phyloP scores from a whole-genome alignment of 768 basidiomycete genomes.

The Amanita pallidorosea region DNA sequence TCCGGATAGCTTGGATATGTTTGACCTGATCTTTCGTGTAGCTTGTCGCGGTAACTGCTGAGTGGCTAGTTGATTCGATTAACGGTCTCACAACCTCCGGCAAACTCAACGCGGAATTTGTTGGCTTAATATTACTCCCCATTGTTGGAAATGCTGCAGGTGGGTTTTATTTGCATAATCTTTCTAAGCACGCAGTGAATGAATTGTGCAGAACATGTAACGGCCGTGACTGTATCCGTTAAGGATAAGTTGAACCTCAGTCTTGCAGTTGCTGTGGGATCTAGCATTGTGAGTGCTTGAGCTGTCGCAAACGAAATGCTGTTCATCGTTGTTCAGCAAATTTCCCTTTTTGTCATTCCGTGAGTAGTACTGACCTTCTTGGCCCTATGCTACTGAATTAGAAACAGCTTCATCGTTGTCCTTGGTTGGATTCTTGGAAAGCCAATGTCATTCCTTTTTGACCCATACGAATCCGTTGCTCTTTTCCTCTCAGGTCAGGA shows the following conservation, averaged over 20 bases:
- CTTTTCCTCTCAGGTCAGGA: constrained; percentile 32
- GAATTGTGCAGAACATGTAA: constrained; percentile 58
- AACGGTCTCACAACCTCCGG: constrained; percentile 52
- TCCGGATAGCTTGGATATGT: constrained; percentile 17
- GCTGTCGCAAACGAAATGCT: background rate
- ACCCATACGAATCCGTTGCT: constrained; percentile 76
- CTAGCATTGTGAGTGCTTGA: constrained; percentile 51
- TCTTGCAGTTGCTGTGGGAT: constrained; percentile 83
- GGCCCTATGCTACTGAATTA: background rate
- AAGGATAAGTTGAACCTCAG: constrained; percentile 85
- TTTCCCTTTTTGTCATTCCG: constrained; percentile 79
- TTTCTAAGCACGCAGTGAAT: constrained; percentile 2
- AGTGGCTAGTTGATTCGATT: constrained; percentile 76
- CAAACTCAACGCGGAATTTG: constrained; percentile 64
- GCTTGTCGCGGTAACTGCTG: constrained; percentile 55
- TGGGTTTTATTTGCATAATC: constrained; percentile 14
- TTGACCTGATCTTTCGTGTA: constrained; percentile 16
- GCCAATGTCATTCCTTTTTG: constrained; percentile 73
- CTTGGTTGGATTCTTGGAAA: constrained; percentile 79
- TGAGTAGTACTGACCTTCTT: constrained; percentile 21
- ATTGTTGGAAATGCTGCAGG: constrained; percentile 86
- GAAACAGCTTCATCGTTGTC: constrained; percentile 53
- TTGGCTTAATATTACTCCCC: constrained; percentile 77
- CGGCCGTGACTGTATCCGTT: constrained; percentile 84
- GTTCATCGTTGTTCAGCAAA: constrained; percentile 43